These are phyloP conservation scores for Solanum raphanifolium DNA, from an alignment of 257 asterid species.

Conservation along the genomic window DNA sequence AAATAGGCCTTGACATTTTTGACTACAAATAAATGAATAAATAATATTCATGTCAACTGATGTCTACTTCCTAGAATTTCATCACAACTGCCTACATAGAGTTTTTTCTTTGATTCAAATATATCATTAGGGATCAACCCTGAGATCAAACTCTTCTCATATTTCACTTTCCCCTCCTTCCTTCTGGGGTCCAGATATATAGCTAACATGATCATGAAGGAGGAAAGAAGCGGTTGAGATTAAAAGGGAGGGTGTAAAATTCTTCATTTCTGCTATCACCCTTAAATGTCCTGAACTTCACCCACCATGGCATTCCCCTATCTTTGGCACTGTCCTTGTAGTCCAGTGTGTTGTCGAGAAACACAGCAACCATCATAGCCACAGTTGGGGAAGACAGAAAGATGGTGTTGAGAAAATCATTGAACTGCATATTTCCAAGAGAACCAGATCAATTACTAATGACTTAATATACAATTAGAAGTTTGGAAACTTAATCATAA, in stretches of 20 bases:
- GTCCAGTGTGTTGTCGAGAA: conserved; percentile 92
- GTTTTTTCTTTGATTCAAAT: not conserved
- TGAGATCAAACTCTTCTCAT: not conserved
- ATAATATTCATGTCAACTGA: not conserved
- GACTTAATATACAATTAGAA: not conserved
- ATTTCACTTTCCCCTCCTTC: not conserved
- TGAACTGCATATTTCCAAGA: conserved; percentile 49
- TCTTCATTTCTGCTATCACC: conserved; percentile 95
- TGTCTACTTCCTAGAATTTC: not conserved
- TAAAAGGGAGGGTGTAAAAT: conserved; percentile 95
- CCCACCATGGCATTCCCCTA: conserved; percentile 99
- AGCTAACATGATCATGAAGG: conserved; percentile 41
- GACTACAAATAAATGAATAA: not conserved
- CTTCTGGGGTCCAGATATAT: not conserved
- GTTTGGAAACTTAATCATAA: not conserved
- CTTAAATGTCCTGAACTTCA: conserved; percentile 71
- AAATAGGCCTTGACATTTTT: conserved; percentile 3
- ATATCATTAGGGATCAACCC: not conserved
- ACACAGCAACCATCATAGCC: conserved; percentile 62
- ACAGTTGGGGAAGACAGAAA: conserved; percentile 83
- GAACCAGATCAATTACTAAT: not conserved
- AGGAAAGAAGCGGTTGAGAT: conserved; percentile 90
- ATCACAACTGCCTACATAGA: not conserved
- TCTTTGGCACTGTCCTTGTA: conserved; percentile 83
- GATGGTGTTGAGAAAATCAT: conserved; percentile 81